phyloP scores from a whole-genome alignment of 1,284 basidiomycete genomes.

The Pascua guehoae region DNA sequence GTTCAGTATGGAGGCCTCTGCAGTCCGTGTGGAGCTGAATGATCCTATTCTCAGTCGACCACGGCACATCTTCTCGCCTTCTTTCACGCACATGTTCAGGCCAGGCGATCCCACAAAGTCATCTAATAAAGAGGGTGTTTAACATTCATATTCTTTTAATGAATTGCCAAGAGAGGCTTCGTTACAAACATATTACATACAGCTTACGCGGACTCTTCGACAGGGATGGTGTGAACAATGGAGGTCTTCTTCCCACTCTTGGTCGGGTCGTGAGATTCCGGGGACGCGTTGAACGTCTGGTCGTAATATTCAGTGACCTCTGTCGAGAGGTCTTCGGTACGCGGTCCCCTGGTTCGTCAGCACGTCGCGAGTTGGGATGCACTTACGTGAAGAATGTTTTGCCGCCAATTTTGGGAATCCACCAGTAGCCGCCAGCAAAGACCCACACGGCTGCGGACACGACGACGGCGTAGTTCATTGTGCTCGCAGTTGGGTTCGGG shows the following conservation, averaged over 20 bases:
- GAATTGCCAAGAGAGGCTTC: too few species aligned
- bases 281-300: neutral
- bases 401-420: conserved; percentile 37
- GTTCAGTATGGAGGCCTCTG: too few species aligned
- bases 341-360: conserved; percentile 8
- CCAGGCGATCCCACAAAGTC: too few species aligned
- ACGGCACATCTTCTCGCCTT: too few species aligned
- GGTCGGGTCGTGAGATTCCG: conserved; percentile 2
- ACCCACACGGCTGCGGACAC: conserved; percentile 35
- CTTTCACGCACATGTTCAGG: too few species aligned
- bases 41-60: too few species aligned
- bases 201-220: neutral
- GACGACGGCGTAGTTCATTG: conserved; percentile 40
- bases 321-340: conserved; percentile 9
- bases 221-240: conserved; percentile 2
- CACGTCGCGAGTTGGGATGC: neutral
- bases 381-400: conserved; percentile 36
- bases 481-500: conserved; percentile 23
- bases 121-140: too few species aligned
- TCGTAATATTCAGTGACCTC: conserved; percentile 18
- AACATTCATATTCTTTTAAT: too few species aligned
- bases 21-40: too few species aligned
- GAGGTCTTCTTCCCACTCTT: conserved; percentile 4
- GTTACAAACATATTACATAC: too few species aligned
- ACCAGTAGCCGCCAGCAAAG: conserved; percentile 36